phyloP scores from a whole-genome alignment of 225 moss, liverwort and hornwort species.

The Ulota crispa region DNA sequence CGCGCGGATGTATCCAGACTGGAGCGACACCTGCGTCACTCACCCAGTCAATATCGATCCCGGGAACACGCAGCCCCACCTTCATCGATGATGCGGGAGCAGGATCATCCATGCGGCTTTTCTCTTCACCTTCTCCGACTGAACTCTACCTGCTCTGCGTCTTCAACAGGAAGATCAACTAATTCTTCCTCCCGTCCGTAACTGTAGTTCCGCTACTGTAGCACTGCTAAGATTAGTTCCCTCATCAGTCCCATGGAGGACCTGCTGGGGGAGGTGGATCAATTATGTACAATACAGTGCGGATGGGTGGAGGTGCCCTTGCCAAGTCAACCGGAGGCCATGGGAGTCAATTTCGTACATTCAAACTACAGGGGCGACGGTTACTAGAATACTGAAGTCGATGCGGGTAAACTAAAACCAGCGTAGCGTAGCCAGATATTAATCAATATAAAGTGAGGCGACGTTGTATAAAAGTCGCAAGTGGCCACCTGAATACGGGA shows the following conservation, averaged over 20 bases:
- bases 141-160: neutral
- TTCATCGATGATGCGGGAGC: slow-evolving; percentile 4
- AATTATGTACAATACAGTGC: neutral
- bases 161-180: neutral
- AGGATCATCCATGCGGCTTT: too few species aligned
- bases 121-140: neutral
- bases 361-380: slow-evolving; percentile 6
- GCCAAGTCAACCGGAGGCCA: slow-evolving; percentile 16
- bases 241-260: neutral
- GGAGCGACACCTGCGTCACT: neutral
- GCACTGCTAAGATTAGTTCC: slow-evolving; percentile 10
- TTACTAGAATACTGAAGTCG: neutral
- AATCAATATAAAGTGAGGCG: neutral
- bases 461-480: slow-evolving; percentile 26
- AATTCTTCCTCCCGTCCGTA: neutral
- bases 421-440: neutral
- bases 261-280: neutral
- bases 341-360: slow-evolving; percentile 27
- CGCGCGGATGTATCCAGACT: slow-evolving; percentile 14
- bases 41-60: slow-evolving; percentile 12
- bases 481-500: slow-evolving; percentile 30
- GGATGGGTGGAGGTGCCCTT: neutral
- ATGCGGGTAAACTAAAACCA: neutral
- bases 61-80: neutral
- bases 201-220: neutral